Percentiles rank a stretch among this genome's conserved stretches.
These are phyloP conservation scores for Naegleria lovaniensis DNA, from an alignment of 208 protist genomes.

Conservation along the genomic window DNA sequence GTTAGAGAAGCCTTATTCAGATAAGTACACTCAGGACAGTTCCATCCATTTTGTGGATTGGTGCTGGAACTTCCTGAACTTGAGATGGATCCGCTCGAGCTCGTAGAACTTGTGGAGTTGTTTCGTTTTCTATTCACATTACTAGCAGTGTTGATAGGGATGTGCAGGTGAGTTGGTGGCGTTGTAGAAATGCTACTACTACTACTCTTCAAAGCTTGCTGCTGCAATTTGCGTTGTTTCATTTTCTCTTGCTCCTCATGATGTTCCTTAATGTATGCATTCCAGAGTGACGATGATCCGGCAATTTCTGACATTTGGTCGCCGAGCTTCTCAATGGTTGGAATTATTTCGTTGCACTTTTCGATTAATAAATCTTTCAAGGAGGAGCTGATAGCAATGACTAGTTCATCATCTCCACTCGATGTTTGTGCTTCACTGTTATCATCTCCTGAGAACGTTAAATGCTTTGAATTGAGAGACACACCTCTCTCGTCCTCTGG, in stretches of 20 bases:
- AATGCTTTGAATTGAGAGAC: not conserved
- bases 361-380: not conserved
- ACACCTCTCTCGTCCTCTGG: not conserved
- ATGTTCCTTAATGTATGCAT: slow-evolving; percentile 11
- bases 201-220: not conserved
- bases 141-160: not conserved
- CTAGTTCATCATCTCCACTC: not conserved
- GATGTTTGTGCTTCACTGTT: not conserved
- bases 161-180: not conserved
- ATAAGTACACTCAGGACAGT: not conserved
- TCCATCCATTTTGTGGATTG: not conserved
- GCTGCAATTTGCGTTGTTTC: not conserved
- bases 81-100: not conserved
- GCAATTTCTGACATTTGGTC: not conserved
- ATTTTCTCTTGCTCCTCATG: not conserved
- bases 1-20: not conserved
- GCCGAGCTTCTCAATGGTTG: slow-evolving; percentile 7
- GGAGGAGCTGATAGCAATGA: not conserved
- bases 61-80: not conserved
- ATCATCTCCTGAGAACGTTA: not conserved
- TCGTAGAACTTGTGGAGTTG: not conserved
- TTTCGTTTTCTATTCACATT: not conserved
- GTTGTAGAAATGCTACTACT: not conserved
- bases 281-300: not conserved
- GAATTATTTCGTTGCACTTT: not conserved